Evolutionary conservation across 2,329 filamentous ascomycete species (phyloP).

Genomic region (Xylaria arbuscula): DNA sequence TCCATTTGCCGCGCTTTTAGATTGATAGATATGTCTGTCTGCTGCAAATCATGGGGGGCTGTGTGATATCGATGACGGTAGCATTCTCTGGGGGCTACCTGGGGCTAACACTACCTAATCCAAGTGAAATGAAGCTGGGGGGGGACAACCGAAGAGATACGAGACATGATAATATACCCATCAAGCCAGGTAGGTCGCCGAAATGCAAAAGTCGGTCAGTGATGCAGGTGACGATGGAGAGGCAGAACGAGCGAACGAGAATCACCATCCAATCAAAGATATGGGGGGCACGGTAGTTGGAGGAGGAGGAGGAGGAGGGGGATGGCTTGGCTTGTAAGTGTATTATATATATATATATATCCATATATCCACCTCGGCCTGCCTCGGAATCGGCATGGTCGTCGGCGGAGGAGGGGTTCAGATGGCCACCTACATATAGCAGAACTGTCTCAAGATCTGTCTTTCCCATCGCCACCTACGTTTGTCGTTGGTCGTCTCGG

Average conservation of each 20-base stretch:
- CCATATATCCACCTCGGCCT: not conserved
- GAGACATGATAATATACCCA: not conserved
- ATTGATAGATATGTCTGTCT: too few relatives aligned
- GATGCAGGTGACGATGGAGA: constrained; percentile 26
- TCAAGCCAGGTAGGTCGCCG: not conserved
- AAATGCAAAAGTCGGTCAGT: constrained; percentile 33
- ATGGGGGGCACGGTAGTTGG: constrained; percentile 15
- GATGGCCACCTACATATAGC: constrained; percentile 6
- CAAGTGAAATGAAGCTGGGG: not conserved
- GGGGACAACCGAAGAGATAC: not conserved
- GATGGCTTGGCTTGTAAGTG: constrained; percentile 13
- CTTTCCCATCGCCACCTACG: constrained; percentile 9
- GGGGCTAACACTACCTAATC: not conserved
- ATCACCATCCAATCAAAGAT: constrained; percentile 29
- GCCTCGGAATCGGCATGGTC: constrained; percentile 1
- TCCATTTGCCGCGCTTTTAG: too few relatives aligned
- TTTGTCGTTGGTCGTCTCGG: constrained; percentile 4
- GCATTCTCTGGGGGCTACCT: too few relatives aligned
- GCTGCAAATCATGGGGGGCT: too few relatives aligned
- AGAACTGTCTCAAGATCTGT: constrained; percentile 17
- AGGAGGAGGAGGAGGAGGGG: not conserved
- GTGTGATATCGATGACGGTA: too few relatives aligned
- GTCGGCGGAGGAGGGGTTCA: constrained; percentile 9
- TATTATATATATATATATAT: not conserved
- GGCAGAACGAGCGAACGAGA: constrained; percentile 18